Percentiles rank a stretch among this genome's conserved stretches.
phyloP scores from a whole-genome alignment of 2,329 filamentous ascomycete species.

The Paraconiothyrium sp. region DNA sequence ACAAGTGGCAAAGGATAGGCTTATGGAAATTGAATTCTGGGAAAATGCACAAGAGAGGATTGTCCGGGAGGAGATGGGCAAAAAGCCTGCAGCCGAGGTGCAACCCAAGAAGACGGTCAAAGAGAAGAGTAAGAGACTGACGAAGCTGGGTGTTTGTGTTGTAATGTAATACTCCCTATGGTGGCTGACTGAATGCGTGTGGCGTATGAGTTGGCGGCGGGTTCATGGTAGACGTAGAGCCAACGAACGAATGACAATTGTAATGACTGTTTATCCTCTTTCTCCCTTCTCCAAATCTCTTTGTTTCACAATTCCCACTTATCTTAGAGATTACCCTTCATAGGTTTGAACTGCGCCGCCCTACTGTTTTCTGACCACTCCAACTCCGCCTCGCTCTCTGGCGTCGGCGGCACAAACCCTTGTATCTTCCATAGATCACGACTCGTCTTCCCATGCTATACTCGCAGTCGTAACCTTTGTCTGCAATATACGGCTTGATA shows the following conservation, averaged over 20 bases:
- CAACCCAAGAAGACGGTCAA: constrained; percentile 15
- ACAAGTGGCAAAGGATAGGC: constrained; percentile 28
- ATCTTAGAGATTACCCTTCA: constrained; percentile 23
- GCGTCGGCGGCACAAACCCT: constrained; percentile 51
- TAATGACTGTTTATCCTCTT: neutral
- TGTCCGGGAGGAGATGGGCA: constrained; percentile 30
- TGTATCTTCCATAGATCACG: constrained; percentile 57
- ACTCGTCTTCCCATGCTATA: constrained; percentile 56
- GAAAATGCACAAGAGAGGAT: constrained; percentile 40
- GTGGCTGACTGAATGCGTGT: neutral
- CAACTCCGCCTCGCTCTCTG: constrained; percentile 47
- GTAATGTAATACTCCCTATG: constrained; percentile 22
- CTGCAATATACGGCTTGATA: constrained; percentile 53
- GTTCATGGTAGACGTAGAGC: neutral
- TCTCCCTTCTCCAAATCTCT: neutral
- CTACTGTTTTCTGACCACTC: constrained; percentile 42
- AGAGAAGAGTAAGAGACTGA: constrained; percentile 10
- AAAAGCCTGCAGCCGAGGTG: neutral
- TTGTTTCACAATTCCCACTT: neutral
- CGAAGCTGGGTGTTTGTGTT: constrained; percentile 22
- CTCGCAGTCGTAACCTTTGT: constrained; percentile 58
- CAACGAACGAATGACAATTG: neutral
- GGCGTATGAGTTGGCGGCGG: neutral
- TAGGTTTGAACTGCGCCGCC: constrained; percentile 30
- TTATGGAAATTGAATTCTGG: constrained; percentile 39